Evolutionary conservation across 352 stramenopile genomes (phyloP), one percentile per base, ranked within the genome.

Genomic region (Phytophthora sp.): DNA sequence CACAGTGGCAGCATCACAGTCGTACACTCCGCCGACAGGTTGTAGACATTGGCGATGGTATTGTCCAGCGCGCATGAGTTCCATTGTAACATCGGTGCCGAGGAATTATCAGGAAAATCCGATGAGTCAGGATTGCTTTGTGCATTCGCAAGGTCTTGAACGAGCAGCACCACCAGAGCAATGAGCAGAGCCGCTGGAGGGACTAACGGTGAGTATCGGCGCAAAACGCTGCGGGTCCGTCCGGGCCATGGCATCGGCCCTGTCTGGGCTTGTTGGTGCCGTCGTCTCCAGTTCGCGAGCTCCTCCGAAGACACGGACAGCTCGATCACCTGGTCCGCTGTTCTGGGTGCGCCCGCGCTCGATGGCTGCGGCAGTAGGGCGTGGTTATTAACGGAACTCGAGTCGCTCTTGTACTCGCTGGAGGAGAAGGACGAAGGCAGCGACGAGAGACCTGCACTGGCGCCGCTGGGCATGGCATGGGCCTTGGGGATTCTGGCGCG

Each of bases 1-100:
- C 82, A 90, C 24, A 89, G 50, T 31, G 82, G 76, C 13, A 86
- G 15, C 35, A 55, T 57, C 24, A 86, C 63, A 0, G 64, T 76
- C 33, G 72, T 59, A 35, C 79, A 90, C 16, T 87, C 63, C 16
- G 70, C 63, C 6, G 50, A 67, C 13, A 81, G 55, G 35, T 79
- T 73, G 21, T 65, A 60, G 7, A 55, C 55, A 0, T 66, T 57
- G 7, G 66, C 65, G 11, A 76, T 27, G 0, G 30, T 26, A 13
- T 70, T 76, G 23, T 86, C 55, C 35, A 83, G 55, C 0, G 57
- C 26, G 31, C 78, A 86, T 0, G 60, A 6, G 24, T 51, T 80
- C 78, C 78, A 86, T 7, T 71, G 49, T 26, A 71, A 59, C 30
- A 73, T 58, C 13, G 58, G 45, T 18, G 44, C 31, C 7, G 44